Evolutionary conservation across 2,329 filamentous ascomycete genomes (phyloP), one percentile per base, ranked within the genome.

Genomic region (Chrysoporthe austroafricana): DNA sequence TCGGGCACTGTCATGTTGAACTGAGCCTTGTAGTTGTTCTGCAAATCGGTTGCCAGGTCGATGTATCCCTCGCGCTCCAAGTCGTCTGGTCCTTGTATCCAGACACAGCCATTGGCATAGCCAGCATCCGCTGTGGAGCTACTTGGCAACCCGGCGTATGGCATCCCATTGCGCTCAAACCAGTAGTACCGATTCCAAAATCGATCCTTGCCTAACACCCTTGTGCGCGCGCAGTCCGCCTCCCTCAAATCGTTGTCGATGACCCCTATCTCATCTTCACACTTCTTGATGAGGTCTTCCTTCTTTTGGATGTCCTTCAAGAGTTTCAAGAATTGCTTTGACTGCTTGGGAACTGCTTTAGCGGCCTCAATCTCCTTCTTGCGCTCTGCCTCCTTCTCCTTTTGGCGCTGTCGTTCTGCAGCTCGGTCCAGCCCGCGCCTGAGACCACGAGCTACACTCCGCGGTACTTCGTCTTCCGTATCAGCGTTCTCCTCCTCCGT

Each of bases 161-260:
- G 96, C 94, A 98, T 98, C 34, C 94, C 96, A 75, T 98, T 99
- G 70, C 95, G 91, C 80, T 99, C 96, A 77, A 98, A 97, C 95
- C 96, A 99, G 83, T 96, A 98, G 79, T 98, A 99, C 64, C 95
- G 89, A 79, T 99, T 98, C 89, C 95, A 97, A 83, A 97, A 99
- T 57, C 96, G 89, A 79, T 99, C 96, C 77, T 96, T 95, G 69
- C 96, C 96, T 36, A 99, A 84, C 21, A 95, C 89, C 70, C 93
- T 90, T 21, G 94, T 97, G 70, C 96, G 90, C 46, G 94, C 93
- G 74, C 95, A 97, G 78, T 97, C 93, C 52, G 94, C 94, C 79
- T 98, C 95, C 63, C 96, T 91, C 58, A 99, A 84, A 76, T 98
- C 94, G 74, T 96, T 94, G 73, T 98, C 95, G 63, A 97, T 88